Evolutionary conservation across 2,329 filamentous ascomycete genomes (phyloP), one percentile per base, ranked within the genome.

Genomic region (Ophiostoma ips): DNA sequence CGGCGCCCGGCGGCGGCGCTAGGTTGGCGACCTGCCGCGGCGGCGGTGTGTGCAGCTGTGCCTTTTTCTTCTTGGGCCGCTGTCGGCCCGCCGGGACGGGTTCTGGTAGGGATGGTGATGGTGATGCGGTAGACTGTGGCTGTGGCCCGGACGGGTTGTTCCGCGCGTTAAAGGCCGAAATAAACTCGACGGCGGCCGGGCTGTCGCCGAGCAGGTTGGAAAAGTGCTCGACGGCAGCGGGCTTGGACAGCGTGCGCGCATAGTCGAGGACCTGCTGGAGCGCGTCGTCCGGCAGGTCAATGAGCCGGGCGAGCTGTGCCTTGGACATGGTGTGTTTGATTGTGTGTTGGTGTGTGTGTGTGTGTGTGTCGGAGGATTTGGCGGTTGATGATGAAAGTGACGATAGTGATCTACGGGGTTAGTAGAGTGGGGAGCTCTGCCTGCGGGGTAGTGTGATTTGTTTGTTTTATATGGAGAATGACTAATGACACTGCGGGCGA

Each of bases 131-230:
- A 3, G 12, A 1, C 44, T 15, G 41, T 30, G n/a, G 19, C 38
- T 2, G 51, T 52, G 8, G 60, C 63, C 1, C 69, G 69, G 18
- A 70, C 70, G 56, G 71, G 66, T n/a, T n/a, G 47, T 78, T 67
- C 16, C 71, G 77, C 3, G 81, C 76, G 62, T 95, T 96, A 63
- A 90, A 90, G 16, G 81, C 82, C 1, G 86, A 79, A 55, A 89
- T 81, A 62, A 87, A 92, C 58, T 88, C 83, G 54, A 88, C 68
- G 37, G 71, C 76, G 58, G 84, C 80, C 1, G 88, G 78, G 7
- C 85, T 88, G 63, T 94, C 87, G 46, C 90, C 92, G 0, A 98
- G 76, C 49, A 98, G 71, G 61, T 92, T 87, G 63, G 81, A 84
- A 54, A 98, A 83, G 64, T 96, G 87, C 38, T 88, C 81, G 47